A percentile compares a stretch with the other conserved stretches of the same genome.
Evolutionary conservation across 2,329 filamentous ascomycete species (phyloP).

Genomic region (Stylonectria norvegica): DNA sequence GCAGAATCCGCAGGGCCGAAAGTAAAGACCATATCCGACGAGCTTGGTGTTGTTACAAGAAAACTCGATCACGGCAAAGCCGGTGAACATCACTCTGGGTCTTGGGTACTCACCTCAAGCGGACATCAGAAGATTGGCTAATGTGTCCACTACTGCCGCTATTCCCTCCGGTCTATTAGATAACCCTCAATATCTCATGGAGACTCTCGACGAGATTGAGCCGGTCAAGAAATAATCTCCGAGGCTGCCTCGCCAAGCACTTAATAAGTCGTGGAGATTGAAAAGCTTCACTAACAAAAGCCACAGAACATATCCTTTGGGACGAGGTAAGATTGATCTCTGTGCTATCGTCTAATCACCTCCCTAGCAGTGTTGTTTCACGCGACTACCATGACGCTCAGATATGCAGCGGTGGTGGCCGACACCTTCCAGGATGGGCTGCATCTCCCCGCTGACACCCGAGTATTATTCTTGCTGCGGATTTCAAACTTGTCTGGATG

Average conservation of each 20-base stretch:
- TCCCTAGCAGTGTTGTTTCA: background rate
- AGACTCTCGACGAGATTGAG: background rate
- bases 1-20: background rate
- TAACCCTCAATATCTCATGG: background rate
- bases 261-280: background rate
- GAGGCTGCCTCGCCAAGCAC: background rate
- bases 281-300: background rate
- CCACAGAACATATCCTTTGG: background rate
- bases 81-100: background rate
- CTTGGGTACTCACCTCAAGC: background rate
- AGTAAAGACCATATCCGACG: background rate
- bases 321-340: background rate
- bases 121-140: background rate
- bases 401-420: background rate
- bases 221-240: background rate
- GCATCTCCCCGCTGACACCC: background rate
- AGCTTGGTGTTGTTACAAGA: background rate
- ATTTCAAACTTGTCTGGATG: background rate
- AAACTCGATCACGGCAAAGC: background rate
- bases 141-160: background rate
- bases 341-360: background rate
- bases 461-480: background rate
- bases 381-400: background rate
- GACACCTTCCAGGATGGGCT: background rate
- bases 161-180: background rate